Percentiles rank a stretch among this genome's conserved stretches.
phyloP scores from a whole-genome alignment of 1,284 basidiomycete genomes.

The Lentinus polychrous region DNA sequence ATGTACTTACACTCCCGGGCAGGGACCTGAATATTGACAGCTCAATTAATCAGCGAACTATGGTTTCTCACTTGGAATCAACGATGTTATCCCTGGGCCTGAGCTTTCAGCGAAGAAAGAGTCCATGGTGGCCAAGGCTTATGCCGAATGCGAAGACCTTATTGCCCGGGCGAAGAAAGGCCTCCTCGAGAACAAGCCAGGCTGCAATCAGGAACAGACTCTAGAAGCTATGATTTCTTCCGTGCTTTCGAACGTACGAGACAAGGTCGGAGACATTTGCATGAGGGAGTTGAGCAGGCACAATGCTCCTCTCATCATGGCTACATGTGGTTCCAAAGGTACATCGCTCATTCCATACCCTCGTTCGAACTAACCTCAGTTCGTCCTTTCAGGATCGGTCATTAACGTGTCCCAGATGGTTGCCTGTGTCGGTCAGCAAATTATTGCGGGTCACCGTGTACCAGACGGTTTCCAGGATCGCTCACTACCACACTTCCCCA shows the following conservation, averaged over 20 bases:
- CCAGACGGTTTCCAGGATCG: slow-evolving; percentile 99
- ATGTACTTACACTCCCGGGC: slow-evolving; percentile 20
- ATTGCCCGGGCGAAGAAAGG: slow-evolving; percentile 91
- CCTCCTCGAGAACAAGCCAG: slow-evolving; percentile 91
- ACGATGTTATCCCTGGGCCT: slow-evolving; percentile 96
- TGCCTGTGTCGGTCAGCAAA: slow-evolving; percentile 99
- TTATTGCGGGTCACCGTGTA: slow-evolving; percentile 96
- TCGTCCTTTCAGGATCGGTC: slow-evolving; percentile 68
- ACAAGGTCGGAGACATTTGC: slow-evolving; percentile 95
- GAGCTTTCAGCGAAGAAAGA: slow-evolving; percentile 81
- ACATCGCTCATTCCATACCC: neutral
- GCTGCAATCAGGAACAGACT: slow-evolving; percentile 96
- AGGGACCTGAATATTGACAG: neutral
- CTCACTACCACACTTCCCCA: slow-evolving; percentile 96
- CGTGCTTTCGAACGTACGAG: slow-evolving; percentile 90
- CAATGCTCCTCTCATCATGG: slow-evolving; percentile 98
- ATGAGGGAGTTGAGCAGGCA: slow-evolving; percentile 96
- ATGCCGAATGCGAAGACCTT: slow-evolving; percentile 80
- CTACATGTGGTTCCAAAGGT: slow-evolving; percentile 99
- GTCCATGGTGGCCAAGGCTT: slow-evolving; percentile 82
- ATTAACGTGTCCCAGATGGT: slow-evolving; percentile 99
- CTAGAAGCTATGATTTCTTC: slow-evolving; percentile 94
- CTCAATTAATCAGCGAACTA: slow-evolving; percentile 66
- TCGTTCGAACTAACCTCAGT: neutral
- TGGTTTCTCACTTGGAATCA: slow-evolving; percentile 98